These are phyloP conservation scores for Senna tora DNA, from an alignment of 306 rosid species.

Conservation along the genomic window DNA sequence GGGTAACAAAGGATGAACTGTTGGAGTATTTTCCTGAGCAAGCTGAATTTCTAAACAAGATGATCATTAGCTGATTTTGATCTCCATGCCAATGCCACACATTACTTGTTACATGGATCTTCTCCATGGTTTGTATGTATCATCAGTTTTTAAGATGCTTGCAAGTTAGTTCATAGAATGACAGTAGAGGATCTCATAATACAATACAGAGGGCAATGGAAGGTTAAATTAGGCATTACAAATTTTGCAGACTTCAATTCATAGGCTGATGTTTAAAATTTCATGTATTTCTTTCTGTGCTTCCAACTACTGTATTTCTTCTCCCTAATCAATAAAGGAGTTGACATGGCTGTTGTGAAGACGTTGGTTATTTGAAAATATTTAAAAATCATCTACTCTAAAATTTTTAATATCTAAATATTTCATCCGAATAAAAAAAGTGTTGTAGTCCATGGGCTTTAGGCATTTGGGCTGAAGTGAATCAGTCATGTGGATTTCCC, in stretches of 20 bases:
- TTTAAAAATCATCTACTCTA: too few relatives aligned
- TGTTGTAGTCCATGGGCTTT: too few relatives aligned
- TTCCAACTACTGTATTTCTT: slow-evolving; percentile 14
- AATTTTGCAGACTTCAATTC: slow-evolving; percentile 27
- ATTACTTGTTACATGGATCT: not conserved
- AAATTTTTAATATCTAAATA: too few relatives aligned
- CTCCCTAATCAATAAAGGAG: slow-evolving; percentile 16
- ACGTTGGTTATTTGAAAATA: too few relatives aligned
- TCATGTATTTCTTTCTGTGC: not conserved
- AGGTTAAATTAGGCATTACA: slow-evolving; percentile 19
- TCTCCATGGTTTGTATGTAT: slow-evolving; percentile 5
- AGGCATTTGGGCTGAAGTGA: too few relatives aligned
- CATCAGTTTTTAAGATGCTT: slow-evolving; percentile 14
- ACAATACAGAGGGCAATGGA: not conserved
- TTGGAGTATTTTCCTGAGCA: slow-evolving; percentile 81
- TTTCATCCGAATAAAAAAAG: too few relatives aligned
- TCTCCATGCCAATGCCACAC: slow-evolving; percentile 1
- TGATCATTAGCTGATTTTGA: slow-evolving; percentile 74
- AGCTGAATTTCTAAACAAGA: slow-evolving; percentile 71
- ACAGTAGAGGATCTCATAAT: slow-evolving; percentile 1
- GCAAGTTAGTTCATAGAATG: slow-evolving; percentile 20
- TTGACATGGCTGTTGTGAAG: not conserved
- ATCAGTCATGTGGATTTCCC: too few relatives aligned
- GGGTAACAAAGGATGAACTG: slow-evolving; percentile 95
- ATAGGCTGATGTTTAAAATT: slow-evolving; percentile 14